Conservation (phyloP, 805 yeast genomes). For the Torulaspora delbrueckii region DNA sequence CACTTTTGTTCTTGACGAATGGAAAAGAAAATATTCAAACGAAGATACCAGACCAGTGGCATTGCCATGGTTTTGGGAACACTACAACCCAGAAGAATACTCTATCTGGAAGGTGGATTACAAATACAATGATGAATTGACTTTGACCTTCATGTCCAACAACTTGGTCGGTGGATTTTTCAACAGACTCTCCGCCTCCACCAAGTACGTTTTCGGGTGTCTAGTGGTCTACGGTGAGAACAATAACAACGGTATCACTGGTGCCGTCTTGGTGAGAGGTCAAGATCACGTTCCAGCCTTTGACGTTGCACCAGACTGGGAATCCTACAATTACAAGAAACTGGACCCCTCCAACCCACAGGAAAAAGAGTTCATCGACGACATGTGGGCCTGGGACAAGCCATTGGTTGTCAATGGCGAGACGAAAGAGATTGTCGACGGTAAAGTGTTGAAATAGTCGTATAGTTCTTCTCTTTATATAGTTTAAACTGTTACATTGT, state of each 20-base stretch:
- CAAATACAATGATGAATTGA: constrained; percentile 97
- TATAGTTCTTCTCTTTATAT: not conserved
- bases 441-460: constrained; percentile 87
- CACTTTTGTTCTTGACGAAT: constrained; percentile 71
- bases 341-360: constrained; percentile 74
- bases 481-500: not conserved
- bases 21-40: constrained; percentile 96
- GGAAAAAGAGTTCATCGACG: constrained; percentile 73
- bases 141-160: constrained; percentile 96
- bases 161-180: constrained; percentile 97
- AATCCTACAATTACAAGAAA: constrained; percentile 79
- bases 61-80: constrained; percentile 97
- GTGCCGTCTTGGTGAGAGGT: constrained; percentile 94
- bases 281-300: constrained; percentile 87
- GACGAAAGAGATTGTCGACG: constrained; percentile 86
- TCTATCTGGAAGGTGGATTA: constrained; percentile 91
- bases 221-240: constrained; percentile 96
- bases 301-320: constrained; percentile 99
- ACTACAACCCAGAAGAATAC: constrained; percentile 89
- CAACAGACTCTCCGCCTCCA: constrained; percentile 87
- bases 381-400: constrained; percentile 98
- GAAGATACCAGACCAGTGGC: constrained; percentile 93
- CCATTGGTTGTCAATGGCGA: constrained; percentile 79
- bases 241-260: constrained; percentile 96
- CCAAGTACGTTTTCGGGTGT: constrained; percentile 91